A percentile compares a stretch with the other conserved stretches of the same genome.
phyloP scores from a whole-genome alignment of 441 rosid species.

The Eruca vesicaria region DNA sequence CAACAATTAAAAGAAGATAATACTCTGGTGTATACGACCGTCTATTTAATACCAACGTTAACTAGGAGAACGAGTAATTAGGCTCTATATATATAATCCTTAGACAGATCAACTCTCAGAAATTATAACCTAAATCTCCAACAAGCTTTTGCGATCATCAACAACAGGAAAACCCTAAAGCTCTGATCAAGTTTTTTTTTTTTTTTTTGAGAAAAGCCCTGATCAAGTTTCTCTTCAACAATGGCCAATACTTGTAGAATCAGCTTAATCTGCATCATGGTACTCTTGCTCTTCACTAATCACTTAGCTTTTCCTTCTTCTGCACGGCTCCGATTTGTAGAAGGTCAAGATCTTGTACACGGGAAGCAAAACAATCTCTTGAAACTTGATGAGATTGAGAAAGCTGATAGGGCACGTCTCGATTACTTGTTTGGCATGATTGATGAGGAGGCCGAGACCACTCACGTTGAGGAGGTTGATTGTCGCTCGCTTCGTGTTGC shows the following conservation, averaged over 20 bases:
- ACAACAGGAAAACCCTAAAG: neutral
- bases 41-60: neutral
- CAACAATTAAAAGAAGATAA: neutral
- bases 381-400: conserved; percentile 1
- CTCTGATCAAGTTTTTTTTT: no score
- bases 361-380: neutral
- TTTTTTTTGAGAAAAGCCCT: no score
- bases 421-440: neutral
- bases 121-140: neutral
- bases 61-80: neutral
- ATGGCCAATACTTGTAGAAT: conserved; percentile 5
- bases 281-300: conserved; percentile 8
- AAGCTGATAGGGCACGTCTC: conserved; percentile 12
- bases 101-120: neutral
- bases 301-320: conserved; percentile 12
- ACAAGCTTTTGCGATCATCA: neutral
- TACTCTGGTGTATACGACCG: neutral
- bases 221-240: conserved; percentile 3
- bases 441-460: neutral
- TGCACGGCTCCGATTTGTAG: neutral
- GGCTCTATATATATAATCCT: neutral
- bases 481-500: neutral
- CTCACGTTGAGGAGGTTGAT: neutral
- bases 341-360: neutral
- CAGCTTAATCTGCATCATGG: conserved; percentile 5